Conservation (phyloP, 2,329 filamentous ascomycete genomes). For the Fusarium temperatum region DNA sequence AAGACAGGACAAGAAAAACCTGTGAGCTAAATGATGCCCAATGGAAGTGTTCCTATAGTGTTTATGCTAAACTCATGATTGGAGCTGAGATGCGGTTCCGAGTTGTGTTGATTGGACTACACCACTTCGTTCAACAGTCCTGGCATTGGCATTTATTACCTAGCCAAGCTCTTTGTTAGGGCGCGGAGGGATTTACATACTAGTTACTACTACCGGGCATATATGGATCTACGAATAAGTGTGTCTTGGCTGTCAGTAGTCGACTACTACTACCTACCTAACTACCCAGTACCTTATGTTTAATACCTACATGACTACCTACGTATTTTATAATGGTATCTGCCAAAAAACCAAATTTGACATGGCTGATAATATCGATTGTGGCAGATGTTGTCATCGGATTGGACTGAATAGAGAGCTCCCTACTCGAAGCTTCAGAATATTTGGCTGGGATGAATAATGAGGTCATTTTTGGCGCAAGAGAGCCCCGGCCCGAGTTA, state of each 20-base stretch:
- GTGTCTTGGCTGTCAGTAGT: background rate
- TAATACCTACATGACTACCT: background rate
- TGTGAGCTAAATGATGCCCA: constrained; percentile 48
- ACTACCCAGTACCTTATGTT: no score
- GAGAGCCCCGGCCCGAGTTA: background rate
- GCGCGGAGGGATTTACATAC: background rate
- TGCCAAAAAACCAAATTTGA: background rate
- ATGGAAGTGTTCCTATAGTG: background rate
- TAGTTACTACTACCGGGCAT: no score
- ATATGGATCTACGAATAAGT: background rate
- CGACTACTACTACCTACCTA: no score
- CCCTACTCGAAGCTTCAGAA: background rate
- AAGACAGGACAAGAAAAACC: constrained; percentile 77
- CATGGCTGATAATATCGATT: background rate
- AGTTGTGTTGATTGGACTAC: background rate
- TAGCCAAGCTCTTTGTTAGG: background rate
- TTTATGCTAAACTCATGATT: background rate
- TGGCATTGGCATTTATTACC: background rate
- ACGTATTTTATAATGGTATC: background rate
- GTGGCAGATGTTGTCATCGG: background rate
- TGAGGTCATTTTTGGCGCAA: constrained; percentile 3
- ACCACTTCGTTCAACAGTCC: background rate
- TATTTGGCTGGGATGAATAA: background rate
- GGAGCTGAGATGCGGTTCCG: background rate
- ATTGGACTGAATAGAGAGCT: background rate